These are phyloP conservation scores for Tausonia pullulans DNA, from an alignment of 1,284 basidiomycete genomes.

Conservation along the genomic window DNA sequence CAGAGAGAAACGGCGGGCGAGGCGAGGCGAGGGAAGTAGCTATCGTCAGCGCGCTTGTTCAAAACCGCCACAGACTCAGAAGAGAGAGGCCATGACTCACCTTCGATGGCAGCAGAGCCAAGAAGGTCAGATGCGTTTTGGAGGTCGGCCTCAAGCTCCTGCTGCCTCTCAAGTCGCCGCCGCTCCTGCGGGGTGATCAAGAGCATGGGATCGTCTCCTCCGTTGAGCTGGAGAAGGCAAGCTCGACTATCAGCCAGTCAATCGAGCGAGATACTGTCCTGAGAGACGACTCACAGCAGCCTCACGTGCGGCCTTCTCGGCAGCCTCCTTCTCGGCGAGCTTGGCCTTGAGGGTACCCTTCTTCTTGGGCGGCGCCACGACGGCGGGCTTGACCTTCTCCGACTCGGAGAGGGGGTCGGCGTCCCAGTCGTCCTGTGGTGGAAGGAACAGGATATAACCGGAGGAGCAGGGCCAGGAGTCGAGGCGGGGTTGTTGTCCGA, in stretches of 20 bases:
- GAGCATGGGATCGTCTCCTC: constrained; percentile 58
- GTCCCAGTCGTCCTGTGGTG: constrained; percentile 78
- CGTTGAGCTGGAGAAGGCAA: neutral
- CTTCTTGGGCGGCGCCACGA: constrained; percentile 64
- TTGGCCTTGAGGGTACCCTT: constrained; percentile 82
- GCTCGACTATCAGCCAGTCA: neutral
- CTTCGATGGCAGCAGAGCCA: constrained; percentile 55
- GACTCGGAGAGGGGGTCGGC: constrained; percentile 66
- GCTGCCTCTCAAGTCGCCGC: constrained; percentile 59
- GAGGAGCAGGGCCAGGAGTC: neutral
- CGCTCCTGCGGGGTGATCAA: constrained; percentile 52
- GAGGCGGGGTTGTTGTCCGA: constrained; percentile 17
- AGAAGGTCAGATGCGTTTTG: constrained; percentile 69
- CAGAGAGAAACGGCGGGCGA: neutral
- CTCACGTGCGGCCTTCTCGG: constrained; percentile 18
- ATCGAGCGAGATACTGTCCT: neutral
- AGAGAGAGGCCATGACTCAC: constrained; percentile 34
- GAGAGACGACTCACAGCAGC: constrained; percentile 20
- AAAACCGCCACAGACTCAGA: no score
- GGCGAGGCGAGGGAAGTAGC: neutral
- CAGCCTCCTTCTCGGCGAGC: constrained; percentile 75
- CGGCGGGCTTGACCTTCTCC: constrained; percentile 39
- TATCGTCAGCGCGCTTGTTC: neutral
- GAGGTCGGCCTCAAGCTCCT: constrained; percentile 72
- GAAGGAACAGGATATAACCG: neutral